A percentile compares a stretch with the other conserved stretches of the same genome.
These are phyloP conservation scores for Jimgerdemannia lactiflua DNA, from an alignment of 192 early-diverging fungal genomes.

Conservation along the genomic window DNA sequence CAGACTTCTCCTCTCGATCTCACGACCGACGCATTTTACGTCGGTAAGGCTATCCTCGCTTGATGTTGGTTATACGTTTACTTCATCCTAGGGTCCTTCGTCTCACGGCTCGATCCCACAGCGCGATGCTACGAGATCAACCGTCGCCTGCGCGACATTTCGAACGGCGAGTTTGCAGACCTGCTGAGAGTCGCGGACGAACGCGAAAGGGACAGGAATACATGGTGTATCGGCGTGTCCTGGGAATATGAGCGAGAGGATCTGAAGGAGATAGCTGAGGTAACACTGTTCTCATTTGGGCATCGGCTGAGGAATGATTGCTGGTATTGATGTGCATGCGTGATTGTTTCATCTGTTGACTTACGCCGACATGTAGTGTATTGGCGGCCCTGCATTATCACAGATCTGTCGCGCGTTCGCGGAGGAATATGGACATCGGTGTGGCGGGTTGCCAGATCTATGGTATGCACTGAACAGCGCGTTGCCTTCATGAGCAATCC, in stretches of 20 bases:
- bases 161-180: conserved; percentile 18
- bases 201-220: conserved; percentile 32
- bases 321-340: neutral
- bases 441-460: conserved; percentile 68
- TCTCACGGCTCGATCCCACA: conserved; percentile 9
- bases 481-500: too few species aligned
- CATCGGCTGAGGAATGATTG: too few species aligned
- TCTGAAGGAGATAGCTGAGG: conserved; percentile 47
- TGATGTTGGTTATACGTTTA: neutral
- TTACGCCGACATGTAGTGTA: conserved; percentile 36
- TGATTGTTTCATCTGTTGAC: conserved; percentile 4
- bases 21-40: conserved; percentile 60
- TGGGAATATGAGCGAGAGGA: conserved; percentile 44
- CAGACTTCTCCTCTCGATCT: conserved; percentile 68
- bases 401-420: conserved; percentile 59
- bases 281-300: conserved; percentile 8
- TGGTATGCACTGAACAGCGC: conserved; percentile 32
- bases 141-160: conserved; percentile 32
- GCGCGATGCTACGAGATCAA: conserved; percentile 37
- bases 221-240: conserved; percentile 45
- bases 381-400: conserved; percentile 50
- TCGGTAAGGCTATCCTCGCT: conserved; percentile 20
- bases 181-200: conserved; percentile 35
- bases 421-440: conserved; percentile 58
- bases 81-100: neutral